Base-by-base conservation (phyloP, 345 rosid genomes). In the Pistacia vera region DNA sequence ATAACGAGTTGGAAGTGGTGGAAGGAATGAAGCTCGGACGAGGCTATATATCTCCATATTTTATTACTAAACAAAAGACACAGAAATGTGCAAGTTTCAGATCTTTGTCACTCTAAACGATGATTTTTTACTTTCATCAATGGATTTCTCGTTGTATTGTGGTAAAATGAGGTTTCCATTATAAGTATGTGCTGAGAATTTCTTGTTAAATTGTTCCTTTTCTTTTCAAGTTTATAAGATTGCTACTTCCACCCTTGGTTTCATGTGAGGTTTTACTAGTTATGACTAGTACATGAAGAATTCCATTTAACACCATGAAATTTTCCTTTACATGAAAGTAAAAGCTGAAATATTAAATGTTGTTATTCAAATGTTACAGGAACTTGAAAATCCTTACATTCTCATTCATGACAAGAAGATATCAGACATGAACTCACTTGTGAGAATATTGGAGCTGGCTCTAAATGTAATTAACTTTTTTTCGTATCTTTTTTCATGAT, bases 1-100 rank as follows among this genome's bases (percentile, higher is more conserved):
- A 90, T 63, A 87, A 93, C 66, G 97, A 93, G 79, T 80, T 95
- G 79, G 98, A 91, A 81, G 94, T 93, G 77, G 97, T 91, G 75
- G 97, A 93, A 84, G 98, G 98, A 87, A 91, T 95, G 98, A 93
- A 91, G 89, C 92, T 95, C 57, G 91, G 89, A 69, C 89, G 98
- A 88, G 98, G 98, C 73, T 95, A 86, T 86, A 88, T 93, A 72
- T 93, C 98, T 80, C 97, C 97, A 12, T 93, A 91, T 77, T 95
- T 95, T 79, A 77, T 93, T 57, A 95, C 97, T 22, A 96, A 93
- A 80, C 80, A 85, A 80, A 95, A 89, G 92, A 89, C 94, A 69
- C 96, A 86, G 83, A 95, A 88, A 88, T 95, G 98, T 56, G 98
- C 89, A 87, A 90, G 98, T 81, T n/a, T 70, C 65, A 66, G 63